These are phyloP conservation scores for Rosellinia necatrix DNA, from an alignment of 2,329 filamentous ascomycete species.

Conservation along the genomic window DNA sequence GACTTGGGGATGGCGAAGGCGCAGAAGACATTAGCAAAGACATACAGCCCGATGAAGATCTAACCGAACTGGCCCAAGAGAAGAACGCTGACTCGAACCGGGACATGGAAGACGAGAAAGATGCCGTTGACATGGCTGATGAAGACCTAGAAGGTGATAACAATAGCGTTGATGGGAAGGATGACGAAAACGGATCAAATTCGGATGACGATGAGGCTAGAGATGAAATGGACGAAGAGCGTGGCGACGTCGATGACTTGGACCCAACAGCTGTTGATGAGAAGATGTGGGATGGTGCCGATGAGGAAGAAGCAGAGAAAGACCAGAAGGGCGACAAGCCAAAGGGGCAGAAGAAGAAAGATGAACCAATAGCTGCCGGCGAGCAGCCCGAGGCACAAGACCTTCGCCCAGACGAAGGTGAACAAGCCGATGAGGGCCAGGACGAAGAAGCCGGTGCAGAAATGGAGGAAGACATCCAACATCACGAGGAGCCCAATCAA, in stretches of 20 bases:
- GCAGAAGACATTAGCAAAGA: conserved; percentile 98
- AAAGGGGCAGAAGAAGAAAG: conserved; percentile 69
- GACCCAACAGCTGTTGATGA: conserved; percentile 92
- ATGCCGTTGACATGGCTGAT: conserved; percentile 89
- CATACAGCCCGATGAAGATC: conserved; percentile 88
- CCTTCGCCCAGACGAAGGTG: conserved; percentile 48
- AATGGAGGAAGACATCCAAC: conserved; percentile 59
- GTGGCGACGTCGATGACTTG: conserved; percentile 87
- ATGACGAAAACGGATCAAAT: conserved; percentile 64
- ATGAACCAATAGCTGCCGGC: conserved; percentile 61
- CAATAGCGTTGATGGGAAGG: conserved; percentile 65
- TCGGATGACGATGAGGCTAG: conserved; percentile 68
- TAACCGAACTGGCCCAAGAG: conserved; percentile 89
- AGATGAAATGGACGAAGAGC: conserved; percentile 83
- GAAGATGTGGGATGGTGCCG: conserved; percentile 96
- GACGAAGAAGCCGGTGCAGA: conserved; percentile 67
- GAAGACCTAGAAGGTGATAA: conserved; percentile 89
- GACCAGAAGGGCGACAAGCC: conserved; percentile 77
- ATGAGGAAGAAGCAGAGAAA: conserved; percentile 79
- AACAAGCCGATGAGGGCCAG: conserved; percentile 53
- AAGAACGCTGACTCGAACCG: conserved; percentile 66
- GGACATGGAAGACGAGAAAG: conserved; percentile 78
- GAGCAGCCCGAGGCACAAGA: conserved; percentile 63
- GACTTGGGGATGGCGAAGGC: conserved; percentile 91
- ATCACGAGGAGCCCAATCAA: conserved; percentile 60